Conservation (phyloP, 1,139 yeast species). For the Yamadazyma atmosphaerica region DNA sequence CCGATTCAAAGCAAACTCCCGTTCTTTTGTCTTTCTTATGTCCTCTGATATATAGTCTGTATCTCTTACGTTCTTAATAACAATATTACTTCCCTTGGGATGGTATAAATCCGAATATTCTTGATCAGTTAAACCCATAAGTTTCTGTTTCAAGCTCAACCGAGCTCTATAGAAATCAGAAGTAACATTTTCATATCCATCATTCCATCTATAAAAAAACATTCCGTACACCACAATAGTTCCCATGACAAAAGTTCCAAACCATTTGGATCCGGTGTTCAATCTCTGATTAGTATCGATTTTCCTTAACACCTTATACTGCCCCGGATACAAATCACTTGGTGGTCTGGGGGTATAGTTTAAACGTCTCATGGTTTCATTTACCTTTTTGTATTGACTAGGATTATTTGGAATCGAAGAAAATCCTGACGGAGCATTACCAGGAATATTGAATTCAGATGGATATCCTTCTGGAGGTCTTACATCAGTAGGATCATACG, state of each 20-base stretch:
- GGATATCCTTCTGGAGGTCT: constrained; percentile 88
- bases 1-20: constrained; percentile 58
- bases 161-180: constrained; percentile 66
- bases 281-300: constrained; percentile 57
- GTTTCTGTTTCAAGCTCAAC: constrained; percentile 51
- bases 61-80: constrained; percentile 43
- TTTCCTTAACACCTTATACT: constrained; percentile 68
- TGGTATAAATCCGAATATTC: constrained; percentile 65
- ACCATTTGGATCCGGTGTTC: constrained; percentile 55
- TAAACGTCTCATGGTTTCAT: constrained; percentile 69
- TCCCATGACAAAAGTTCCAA: constrained; percentile 46
- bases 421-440: constrained; percentile 53
- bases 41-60: constrained; percentile 42
- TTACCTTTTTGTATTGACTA: constrained; percentile 66
- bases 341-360: constrained; percentile 81
- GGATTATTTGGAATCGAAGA: constrained; percentile 67
- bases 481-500: constrained; percentile 74
- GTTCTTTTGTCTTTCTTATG: constrained; percentile 41
- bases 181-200: constrained; percentile 75
- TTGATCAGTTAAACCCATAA: constrained; percentile 55
- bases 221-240: constrained; percentile 56
- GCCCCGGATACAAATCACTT: constrained; percentile 75
- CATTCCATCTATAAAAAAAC: constrained; percentile 83
- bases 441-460: constrained; percentile 66
- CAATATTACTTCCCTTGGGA: constrained; percentile 36